A percentile compares a stretch with the other conserved stretches of the same genome.
phyloP scores from a whole-genome alignment of 208 protist species.

The Crithidia brevicula region DNA sequence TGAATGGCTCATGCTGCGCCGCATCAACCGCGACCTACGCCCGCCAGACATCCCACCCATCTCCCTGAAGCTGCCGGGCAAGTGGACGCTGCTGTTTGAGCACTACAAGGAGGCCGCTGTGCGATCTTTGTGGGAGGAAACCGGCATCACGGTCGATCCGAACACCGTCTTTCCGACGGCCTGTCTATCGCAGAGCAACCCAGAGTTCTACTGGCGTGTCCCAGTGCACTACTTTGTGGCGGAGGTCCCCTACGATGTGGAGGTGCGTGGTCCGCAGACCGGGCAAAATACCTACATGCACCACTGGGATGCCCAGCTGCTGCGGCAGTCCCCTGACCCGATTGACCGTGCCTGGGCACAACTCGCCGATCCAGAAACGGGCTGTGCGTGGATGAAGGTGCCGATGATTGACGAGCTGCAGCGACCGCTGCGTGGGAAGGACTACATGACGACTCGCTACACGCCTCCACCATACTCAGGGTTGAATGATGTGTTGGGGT shows the following conservation, averaged over 20 bases:
- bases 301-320: constrained; percentile 77
- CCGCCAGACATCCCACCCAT: constrained; percentile 91
- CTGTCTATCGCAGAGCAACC: constrained; percentile 56
- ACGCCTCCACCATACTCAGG: constrained; percentile 83
- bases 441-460: constrained; percentile 90
- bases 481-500: constrained; percentile 62
- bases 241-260: constrained; percentile 81
- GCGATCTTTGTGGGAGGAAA: constrained; percentile 91
- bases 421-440: constrained; percentile 72
- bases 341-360: constrained; percentile 90
- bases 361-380: constrained; percentile 79
- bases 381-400: constrained; percentile 85
- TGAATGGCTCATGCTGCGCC: constrained; percentile 90
- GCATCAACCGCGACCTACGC: constrained; percentile 89
- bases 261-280: constrained; percentile 82
- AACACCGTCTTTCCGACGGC: constrained; percentile 71
- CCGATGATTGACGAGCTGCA: constrained; percentile 88
- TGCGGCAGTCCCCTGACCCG: constrained; percentile 87
- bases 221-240: constrained; percentile 90
- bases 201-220: constrained; percentile 88
- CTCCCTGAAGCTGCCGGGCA: constrained; percentile 91
- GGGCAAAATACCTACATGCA: constrained; percentile 79
- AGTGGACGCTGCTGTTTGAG: constrained; percentile 91
- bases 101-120: constrained; percentile 89
- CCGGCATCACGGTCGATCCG: constrained; percentile 82